Base-by-base conservation (phyloP, 192 early-diverging fungal species). In the Coemansia biformis region DNA sequence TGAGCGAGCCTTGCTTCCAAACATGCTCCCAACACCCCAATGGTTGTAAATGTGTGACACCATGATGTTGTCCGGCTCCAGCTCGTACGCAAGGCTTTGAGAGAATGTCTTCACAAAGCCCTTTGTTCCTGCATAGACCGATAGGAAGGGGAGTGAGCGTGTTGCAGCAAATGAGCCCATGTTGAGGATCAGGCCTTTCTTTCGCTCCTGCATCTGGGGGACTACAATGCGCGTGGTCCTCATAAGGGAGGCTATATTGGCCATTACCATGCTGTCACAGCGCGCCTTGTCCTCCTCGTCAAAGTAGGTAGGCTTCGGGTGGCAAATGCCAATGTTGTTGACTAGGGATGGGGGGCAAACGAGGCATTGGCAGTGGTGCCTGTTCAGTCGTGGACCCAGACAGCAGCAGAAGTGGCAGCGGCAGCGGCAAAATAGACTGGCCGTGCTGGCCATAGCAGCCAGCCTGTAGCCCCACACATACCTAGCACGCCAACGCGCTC, bases 1-100 rank as follows among this genome's bases (percentile, higher is more conserved):
- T 32, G 79, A 77, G n/a, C 89, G 63, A 24, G 78, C 81, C 53
- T 92, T 78, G 58, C 95, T 91, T 57, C 95, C 96, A 39, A 81
- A 86, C 93, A 98, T 95, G 33, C 84, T 83, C 3, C 92, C 88
- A n/a, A 83, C 77, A 39, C 95, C 92, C 83, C 92, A 98, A 63
- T 87, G 93, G 22, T 89, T 89, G 49, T 91, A 93, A 36, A 95
- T 66, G 65, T 91, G 82, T 61, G 95, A 81, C 28, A 98, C 91
- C 18, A 84, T 78, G 19, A 98, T 81, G 16, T 85, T 85, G 28
- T 82, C 77, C 2, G 77, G 66, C 33, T 79, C 66, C 41, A 93
- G 55, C 63, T 98, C 95, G 23, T 78, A 79, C 16, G 85, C 91
- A 29, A 98, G 67, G 16, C 88, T 91, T 57, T 87, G 83, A 10